These are phyloP conservation scores for Suillus alpinus DNA, from an alignment of 768 basidiomycete genomes.

Conservation along the genomic window DNA sequence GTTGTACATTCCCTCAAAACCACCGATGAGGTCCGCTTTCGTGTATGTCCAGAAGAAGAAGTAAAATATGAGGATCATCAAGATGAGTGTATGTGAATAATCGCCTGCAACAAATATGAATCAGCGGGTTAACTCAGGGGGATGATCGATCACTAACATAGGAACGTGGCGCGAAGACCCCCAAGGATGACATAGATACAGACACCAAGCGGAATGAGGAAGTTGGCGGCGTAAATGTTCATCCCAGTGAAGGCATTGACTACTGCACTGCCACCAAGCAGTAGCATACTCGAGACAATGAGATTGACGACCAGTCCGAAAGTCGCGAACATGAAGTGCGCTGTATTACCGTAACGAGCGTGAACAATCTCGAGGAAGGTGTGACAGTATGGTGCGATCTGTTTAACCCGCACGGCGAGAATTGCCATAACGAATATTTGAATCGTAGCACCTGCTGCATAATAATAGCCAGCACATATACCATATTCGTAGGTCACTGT, in stretches of 20 bases:
- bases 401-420: conserved; percentile 28
- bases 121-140: neutral
- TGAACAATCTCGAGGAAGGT: conserved; percentile 37
- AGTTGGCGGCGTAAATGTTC: conserved; percentile 36
- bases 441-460: conserved; percentile 27
- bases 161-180: conserved; percentile 33
- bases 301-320: conserved; percentile 21
- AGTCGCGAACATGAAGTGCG: conserved; percentile 27
- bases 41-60: conserved; percentile 33
- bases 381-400: conserved; percentile 33
- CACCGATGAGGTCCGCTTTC: conserved; percentile 34
- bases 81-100: conserved; percentile 34
- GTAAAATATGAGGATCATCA: conserved; percentile 34
- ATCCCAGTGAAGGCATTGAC: conserved; percentile 40
- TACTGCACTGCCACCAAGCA: conserved; percentile 38
- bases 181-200: conserved; percentile 36
- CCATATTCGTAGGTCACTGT: conserved; percentile 32
- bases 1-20: conserved; percentile 34
- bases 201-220: conserved; percentile 41
- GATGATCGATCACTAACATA: conserved; percentile 18
- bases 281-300: conserved; percentile 34
- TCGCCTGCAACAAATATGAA: conserved; percentile 18
- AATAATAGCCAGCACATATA: conserved; percentile 24
- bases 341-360: conserved; percentile 26
- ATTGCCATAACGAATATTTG: conserved; percentile 24